These are phyloP conservation scores for Pseudodiploospora longispora DNA, from an alignment of 2,329 filamentous ascomycete genomes.

Conservation along the genomic window DNA sequence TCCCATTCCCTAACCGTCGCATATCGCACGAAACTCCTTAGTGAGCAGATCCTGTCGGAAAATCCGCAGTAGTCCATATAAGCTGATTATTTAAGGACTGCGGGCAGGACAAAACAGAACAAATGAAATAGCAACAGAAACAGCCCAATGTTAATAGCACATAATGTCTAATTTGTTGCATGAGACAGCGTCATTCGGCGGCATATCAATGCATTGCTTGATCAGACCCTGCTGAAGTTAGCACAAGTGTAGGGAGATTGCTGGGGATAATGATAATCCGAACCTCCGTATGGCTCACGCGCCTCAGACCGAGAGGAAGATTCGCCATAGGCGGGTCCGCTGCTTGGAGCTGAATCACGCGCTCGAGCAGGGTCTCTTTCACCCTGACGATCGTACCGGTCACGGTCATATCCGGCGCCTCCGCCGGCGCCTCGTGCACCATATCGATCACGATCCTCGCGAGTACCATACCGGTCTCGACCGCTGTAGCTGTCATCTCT, in stretches of 20 bases:
- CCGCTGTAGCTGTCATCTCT: conserved; percentile 30
- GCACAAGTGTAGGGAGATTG: conserved; percentile 11
- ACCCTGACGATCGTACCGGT: conserved; percentile 39
- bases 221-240: conserved; percentile 25
- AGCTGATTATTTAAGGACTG: conserved; percentile 20
- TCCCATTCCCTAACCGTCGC: conserved; percentile 28
- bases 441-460: conserved; percentile 39
- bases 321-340: conserved; percentile 32
- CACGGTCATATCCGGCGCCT: conserved; percentile 38
- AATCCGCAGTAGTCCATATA: conserved; percentile 21
- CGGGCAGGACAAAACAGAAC: conserved; percentile 14
- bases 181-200: conserved; percentile 1
- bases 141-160: conserved; percentile 17
- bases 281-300: conserved; percentile 38
- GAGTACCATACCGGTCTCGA: conserved; percentile 32
- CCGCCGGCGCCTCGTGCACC: conserved; percentile 24
- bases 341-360: conserved; percentile 28
- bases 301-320: conserved; percentile 33
- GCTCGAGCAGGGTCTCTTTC: conserved; percentile 33
- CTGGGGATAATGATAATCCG: conserved; percentile 15
- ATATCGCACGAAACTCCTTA: conserved; percentile 29
- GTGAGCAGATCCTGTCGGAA: conserved; percentile 23
- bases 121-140: conserved; percentile 18
- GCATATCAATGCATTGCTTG: conserved; percentile 17
- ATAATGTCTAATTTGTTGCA: conserved; percentile 5